phyloP scores from a whole-genome alignment of 176 grass and related monocot genomes.

The Avena insularis region DNA sequence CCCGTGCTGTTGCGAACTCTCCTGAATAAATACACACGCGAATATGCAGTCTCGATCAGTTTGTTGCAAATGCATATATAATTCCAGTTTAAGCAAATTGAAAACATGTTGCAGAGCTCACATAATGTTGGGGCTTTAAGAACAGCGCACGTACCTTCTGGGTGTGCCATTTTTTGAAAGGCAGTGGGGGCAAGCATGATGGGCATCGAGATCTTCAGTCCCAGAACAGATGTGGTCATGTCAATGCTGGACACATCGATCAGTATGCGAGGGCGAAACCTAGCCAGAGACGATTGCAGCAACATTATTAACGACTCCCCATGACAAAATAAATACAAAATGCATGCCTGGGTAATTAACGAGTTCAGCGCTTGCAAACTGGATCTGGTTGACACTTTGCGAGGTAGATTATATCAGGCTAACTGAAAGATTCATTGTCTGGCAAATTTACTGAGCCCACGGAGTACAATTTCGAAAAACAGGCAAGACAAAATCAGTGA shows the following conservation, averaged over 20 bases:
- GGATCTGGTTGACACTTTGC: no score
- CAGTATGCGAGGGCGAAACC: slow-evolving; percentile 90
- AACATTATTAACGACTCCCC: no score
- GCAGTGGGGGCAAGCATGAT: slow-evolving; percentile 92
- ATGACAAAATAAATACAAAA: no score
- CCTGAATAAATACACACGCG: slow-evolving; percentile 44
- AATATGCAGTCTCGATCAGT: slow-evolving; percentile 1
- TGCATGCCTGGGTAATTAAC: no score
- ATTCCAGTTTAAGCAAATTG: background rate
- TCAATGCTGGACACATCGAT: slow-evolving; percentile 87
- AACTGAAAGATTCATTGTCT: no score
- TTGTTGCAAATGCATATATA: background rate
- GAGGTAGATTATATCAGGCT: no score
- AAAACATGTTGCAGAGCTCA: background rate
- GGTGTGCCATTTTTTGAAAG: slow-evolving; percentile 88
- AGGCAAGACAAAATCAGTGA: no score
- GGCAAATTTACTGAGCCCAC: no score
- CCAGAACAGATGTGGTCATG: slow-evolving; percentile 75
- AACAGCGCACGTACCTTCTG: slow-evolving; percentile 64
- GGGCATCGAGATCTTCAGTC: slow-evolving; percentile 89
- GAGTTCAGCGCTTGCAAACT: no score
- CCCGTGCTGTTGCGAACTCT: slow-evolving; percentile 90
- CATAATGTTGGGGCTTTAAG: background rate
- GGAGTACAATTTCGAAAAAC: no score
- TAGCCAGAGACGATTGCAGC: background rate